Percentiles rank a stretch among this genome's conserved stretches.
phyloP scores from a whole-genome alignment of 179 eudicot genomes.

The Silene vulgaris region DNA sequence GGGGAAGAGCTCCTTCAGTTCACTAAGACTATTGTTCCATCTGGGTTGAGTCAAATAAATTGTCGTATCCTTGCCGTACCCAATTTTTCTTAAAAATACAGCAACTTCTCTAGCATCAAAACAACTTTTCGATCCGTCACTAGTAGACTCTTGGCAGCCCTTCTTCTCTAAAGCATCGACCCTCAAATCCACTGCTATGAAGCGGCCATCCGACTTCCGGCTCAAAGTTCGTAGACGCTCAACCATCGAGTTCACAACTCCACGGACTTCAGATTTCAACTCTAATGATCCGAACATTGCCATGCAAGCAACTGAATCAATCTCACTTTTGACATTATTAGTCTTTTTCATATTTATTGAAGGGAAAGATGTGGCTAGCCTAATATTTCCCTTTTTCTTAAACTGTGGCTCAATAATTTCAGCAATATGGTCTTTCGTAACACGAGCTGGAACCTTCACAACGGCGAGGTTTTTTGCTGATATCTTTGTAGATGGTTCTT shows the following conservation, averaged over 20 bases:
- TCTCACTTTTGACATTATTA: constrained; percentile 32
- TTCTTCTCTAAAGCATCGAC: constrained; percentile 69
- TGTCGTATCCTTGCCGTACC: constrained; percentile 78
- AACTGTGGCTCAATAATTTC: constrained; percentile 59
- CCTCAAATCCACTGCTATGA: constrained; percentile 89
- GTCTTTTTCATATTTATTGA: constrained; percentile 76
- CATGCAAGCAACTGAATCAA: constrained; percentile 63
- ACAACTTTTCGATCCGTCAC: constrained; percentile 60
- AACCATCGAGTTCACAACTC: constrained; percentile 79
- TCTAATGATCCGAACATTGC: constrained; percentile 85
- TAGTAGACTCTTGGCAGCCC: constrained; percentile 56
- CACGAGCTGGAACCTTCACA: constrained; percentile 78
- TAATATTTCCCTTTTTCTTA: constrained; percentile 60
- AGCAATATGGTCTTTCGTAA: constrained; percentile 62
- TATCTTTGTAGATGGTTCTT: constrained; percentile 48
- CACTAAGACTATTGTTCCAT: constrained; percentile 85
- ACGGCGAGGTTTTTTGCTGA: constrained; percentile 64
- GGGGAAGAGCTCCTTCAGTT: constrained; percentile 79
- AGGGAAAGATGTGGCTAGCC: constrained; percentile 86
- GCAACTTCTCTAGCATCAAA: constrained; percentile 76
- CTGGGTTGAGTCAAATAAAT: constrained; percentile 86
- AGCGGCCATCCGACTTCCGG: constrained; percentile 68
- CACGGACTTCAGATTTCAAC: constrained; percentile 68
- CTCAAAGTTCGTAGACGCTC: constrained; percentile 73
- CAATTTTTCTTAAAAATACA: constrained; percentile 63